phyloP scores from a whole-genome alignment of 2,329 filamentous ascomycete species.

The Shiraia sp. region DNA sequence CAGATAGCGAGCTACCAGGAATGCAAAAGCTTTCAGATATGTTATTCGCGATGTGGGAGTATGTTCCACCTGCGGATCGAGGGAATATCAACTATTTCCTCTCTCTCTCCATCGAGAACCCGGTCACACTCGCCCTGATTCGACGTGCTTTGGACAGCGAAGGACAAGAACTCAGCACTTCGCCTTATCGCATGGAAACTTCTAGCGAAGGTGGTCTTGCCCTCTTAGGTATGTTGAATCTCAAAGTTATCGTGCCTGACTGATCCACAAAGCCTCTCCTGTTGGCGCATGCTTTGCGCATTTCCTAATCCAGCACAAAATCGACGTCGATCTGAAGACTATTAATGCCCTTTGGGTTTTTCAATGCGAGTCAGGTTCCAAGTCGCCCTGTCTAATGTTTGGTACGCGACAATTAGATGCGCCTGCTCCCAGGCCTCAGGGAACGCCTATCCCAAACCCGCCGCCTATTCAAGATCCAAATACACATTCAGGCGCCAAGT shows the following conservation, averaged over 20 bases:
- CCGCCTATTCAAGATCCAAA: no score
- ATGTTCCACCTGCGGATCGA: not conserved
- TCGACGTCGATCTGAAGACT: not conserved
- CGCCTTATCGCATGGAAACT: not conserved
- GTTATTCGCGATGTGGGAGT: slow-evolving; percentile 3
- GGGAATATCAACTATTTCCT: slow-evolving; percentile 1
- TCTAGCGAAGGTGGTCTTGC: not conserved
- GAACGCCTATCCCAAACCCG: no score
- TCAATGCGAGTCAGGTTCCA: not conserved
- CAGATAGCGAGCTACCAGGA: not conserved
- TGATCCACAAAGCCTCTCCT: no score
- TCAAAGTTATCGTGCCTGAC: no score
- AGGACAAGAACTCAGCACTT: not conserved
- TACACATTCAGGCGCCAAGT: no score
- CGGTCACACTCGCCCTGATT: not conserved
- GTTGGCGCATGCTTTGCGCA: slow-evolving; percentile 1
- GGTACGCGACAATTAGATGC: no score
- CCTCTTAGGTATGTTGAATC: not conserved
- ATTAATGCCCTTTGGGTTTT: not conserved
- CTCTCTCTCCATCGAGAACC: not conserved
- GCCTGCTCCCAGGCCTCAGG: no score
- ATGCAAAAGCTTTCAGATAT: not conserved
- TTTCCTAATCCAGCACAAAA: slow-evolving; percentile 1
- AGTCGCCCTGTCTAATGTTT: not conserved
- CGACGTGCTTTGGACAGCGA: not conserved